phyloP scores from a whole-genome alignment of 176 grass and related monocot species.

The Eleusine coracana region DNA sequence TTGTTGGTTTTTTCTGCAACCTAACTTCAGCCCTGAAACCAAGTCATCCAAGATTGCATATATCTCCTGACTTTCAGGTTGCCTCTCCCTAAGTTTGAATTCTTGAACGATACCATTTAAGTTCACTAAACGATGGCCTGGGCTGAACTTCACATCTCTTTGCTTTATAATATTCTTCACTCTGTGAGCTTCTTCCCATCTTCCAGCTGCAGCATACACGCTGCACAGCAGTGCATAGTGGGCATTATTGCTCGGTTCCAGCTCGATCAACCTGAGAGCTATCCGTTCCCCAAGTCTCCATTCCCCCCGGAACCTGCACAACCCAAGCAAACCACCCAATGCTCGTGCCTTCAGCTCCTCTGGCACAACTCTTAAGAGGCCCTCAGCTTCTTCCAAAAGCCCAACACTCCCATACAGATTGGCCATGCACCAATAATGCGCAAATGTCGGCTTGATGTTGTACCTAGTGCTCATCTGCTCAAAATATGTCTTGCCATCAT shows the following conservation, averaged over 20 bases:
- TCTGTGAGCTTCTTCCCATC: conserved; percentile 61
- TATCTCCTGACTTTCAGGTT: conserved; percentile 49
- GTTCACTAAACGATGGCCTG: conserved; percentile 60
- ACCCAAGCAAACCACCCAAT: conserved; percentile 60
- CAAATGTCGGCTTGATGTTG: conserved; percentile 60
- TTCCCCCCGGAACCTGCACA: conserved; percentile 58
- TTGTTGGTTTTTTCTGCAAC: neutral
- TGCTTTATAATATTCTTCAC: conserved; percentile 61
- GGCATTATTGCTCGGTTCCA: conserved; percentile 56
- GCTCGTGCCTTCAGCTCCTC: conserved; percentile 52
- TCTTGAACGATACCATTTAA: conserved; percentile 58
- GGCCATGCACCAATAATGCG: conserved; percentile 81
- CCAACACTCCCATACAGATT: conserved; percentile 63
- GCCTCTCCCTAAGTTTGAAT: conserved; percentile 50
- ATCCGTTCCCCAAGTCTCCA: conserved; percentile 64
- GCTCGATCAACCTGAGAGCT: conserved; percentile 62
- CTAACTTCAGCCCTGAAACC: conserved; percentile 20
- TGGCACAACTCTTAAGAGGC: conserved; percentile 43
- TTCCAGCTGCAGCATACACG: conserved; percentile 70
- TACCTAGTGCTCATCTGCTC: conserved; percentile 55
- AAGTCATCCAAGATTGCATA: conserved; percentile 62
- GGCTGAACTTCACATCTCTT: conserved; percentile 41
- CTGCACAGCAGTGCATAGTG: conserved; percentile 62
- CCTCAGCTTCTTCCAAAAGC: conserved; percentile 45
- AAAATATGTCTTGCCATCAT: conserved; percentile 61